Base-by-base conservation (phyloP, 805 yeast species). In the Nakazawaea anatomiae region DNA sequence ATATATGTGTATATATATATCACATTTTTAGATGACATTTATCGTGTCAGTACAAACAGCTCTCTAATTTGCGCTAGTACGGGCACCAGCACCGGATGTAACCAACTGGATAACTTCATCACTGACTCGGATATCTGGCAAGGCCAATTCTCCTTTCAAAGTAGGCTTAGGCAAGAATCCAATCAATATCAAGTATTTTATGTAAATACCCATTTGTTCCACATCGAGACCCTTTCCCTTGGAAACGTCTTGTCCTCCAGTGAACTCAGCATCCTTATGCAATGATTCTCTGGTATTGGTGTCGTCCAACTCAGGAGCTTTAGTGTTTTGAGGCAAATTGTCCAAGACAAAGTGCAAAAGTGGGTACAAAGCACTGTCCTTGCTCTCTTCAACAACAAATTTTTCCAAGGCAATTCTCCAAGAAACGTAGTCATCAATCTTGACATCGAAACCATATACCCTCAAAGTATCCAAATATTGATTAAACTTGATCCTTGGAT, bases 261-360 rank as follows among this genome's bases (percentile, higher is more conserved):
- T 76, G 80, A 82, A 79, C 34, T 61, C 61, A 5, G 72, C 67
- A 63, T 89, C 97, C 29, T 67, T 72, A 52, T 69, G 71, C 63
- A 94, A 78, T 0, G 91, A 77, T n/a, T 65, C 64, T n/a, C 74
- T 78, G 1, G 98, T 88, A 65, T 94, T 91, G 4, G 75, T 48
- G 59, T 95, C 99, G 62, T 91, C 96, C 56, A 94, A 76, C 67
- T 92, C 97, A 2, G 99, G 98, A 9, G 99, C 98, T 68, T 83
- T 87, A 34, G 98, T 87, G 65, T 83, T 85, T 55, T 84, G 85
- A 6, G 97, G 97, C 61, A 94, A 77, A 64, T 91, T 85, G 62
- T 90, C 99, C 58, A 95, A 75, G 11, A 91, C 98, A 73, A 94
- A 89, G 70, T 94, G 98, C 58, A 94, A 74, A 60, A 94, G 75